Base-by-base conservation (phyloP, 495 filamentous ascomycete species). In the Aspergillus hancockii region DNA sequence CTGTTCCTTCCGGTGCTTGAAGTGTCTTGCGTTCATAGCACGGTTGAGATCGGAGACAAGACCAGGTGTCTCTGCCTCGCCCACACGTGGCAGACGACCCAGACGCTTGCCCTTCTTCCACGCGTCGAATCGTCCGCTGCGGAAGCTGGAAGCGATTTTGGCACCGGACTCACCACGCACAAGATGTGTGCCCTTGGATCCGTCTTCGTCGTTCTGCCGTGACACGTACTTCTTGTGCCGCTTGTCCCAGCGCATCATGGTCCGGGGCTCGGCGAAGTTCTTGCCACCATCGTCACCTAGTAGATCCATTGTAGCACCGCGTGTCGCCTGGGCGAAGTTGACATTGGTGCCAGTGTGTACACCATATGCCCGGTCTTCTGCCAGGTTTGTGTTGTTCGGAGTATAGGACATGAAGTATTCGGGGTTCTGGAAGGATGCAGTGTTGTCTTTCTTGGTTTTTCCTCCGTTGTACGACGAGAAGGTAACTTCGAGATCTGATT, bases 331-430 rank as follows among this genome's bases (percentile, higher is more conserved):
- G 52, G 93, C 81, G 74, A 98, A 98, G 75, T 87, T 90, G 38
- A 79, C 73, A 61, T 81, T 83, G 22, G 85, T 79, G 49, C 91
- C 91, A 6, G 91, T 89, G 72, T 95, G 90, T 7, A 98, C 92
- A 59, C 92, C 90, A 75, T 98, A 98, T 2, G 85, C 94, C 21
- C 88, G 85, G 63, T 96, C 91, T 77, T 98, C 95, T 31, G 87
- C 90, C 4, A 87, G 75, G 70, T 90, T 92, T 47, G 81, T 81
- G 52, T 84, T 82, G 62, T 83, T 83, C 0, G 94, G 94, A 0
- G 82, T 89, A 81, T 99, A 99, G 18, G 90, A 88, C 90, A 99
- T 97, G 82, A 94, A 99, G 67, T 91, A 83, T 43, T 97, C 94
- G 4, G 89, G 81, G 70, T 97, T 92, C 69, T 90, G 80, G 78